These are phyloP conservation scores for Podospora didyma DNA, from an alignment of 495 filamentous ascomycete species.

Conservation along the genomic window DNA sequence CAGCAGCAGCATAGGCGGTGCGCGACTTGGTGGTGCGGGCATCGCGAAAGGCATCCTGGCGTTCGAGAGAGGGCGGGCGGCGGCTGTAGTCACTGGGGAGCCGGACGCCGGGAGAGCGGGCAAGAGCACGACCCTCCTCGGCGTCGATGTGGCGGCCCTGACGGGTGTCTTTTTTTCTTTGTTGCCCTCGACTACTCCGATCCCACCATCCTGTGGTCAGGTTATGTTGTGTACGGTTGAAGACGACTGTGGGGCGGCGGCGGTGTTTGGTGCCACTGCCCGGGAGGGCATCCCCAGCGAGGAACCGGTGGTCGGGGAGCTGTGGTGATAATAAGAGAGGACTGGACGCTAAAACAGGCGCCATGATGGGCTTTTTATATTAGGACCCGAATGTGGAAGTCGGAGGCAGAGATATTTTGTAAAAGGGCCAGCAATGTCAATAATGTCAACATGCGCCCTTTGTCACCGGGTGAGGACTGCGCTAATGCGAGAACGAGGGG, in stretches of 20 bases:
- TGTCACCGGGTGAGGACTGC: no score
- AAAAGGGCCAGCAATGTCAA: not conserved
- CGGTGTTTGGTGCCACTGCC: not conserved
- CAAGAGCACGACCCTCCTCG: slow-evolving; percentile 27
- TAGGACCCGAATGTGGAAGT: not conserved
- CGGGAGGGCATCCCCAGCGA: not conserved
- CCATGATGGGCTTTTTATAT: not conserved
- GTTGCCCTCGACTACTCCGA: not conserved
- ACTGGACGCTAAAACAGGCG: not conserved
- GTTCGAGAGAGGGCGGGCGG: slow-evolving; percentile 32
- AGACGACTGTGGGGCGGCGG: not conserved
- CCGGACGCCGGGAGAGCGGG: slow-evolving; percentile 15
- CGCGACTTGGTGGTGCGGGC: slow-evolving; percentile 15
- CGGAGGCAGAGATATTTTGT: not conserved
- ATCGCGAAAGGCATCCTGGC: slow-evolving; percentile 41
- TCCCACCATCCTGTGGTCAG: not conserved
- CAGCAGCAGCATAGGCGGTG: not conserved
- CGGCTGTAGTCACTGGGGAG: slow-evolving; percentile 26
- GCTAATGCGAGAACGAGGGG: no score
- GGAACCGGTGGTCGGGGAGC: not conserved
- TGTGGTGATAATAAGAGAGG: not conserved
- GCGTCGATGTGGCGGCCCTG: slow-evolving; percentile 5
- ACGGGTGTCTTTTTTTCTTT: not conserved
- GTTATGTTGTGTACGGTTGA: not conserved
- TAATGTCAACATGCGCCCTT: not conserved